Percentiles rank a stretch among this genome's conserved stretches.
phyloP scores from a whole-genome alignment of 2,329 filamentous ascomycete species.

The Aspergillus brunneoviolaceus region DNA sequence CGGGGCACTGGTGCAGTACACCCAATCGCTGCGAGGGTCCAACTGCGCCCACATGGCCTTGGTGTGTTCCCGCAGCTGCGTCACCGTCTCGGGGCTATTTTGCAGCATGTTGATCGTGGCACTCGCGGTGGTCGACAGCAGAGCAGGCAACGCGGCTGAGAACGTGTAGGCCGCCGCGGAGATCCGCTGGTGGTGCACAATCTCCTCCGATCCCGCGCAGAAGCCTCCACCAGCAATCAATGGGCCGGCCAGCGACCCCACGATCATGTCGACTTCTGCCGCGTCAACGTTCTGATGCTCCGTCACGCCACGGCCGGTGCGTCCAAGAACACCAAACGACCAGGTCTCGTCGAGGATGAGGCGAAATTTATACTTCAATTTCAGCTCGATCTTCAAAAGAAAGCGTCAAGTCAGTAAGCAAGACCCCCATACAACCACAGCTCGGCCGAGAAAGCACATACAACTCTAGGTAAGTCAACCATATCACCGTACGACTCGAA shows the following conservation, averaged over 20 bases:
- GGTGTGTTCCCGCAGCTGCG: conserved; percentile 80
- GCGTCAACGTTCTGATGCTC: conserved; percentile 97
- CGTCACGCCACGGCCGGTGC: conserved; percentile 86
- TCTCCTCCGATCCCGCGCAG: conserved; percentile 86
- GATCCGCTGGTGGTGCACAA: conserved; percentile 94
- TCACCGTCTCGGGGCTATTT: conserved; percentile 78
- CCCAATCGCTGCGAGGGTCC: conserved; percentile 91
- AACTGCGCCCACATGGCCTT: conserved; percentile 81
- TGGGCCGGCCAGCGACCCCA: conserved; percentile 86
- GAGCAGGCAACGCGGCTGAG: conserved; percentile 88
- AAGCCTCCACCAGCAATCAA: conserved; percentile 93
- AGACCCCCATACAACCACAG: conserved; percentile 1
- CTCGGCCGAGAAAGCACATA: conserved; percentile 42
- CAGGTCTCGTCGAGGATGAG: conserved; percentile 96
- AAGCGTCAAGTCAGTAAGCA: conserved; percentile 3
- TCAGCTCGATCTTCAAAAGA: conserved; percentile 70
- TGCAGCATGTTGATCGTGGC: conserved; percentile 86
- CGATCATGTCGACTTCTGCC: conserved; percentile 92
- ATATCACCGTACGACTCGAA: conserved; percentile 90
- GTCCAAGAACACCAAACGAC: conserved; percentile 92
- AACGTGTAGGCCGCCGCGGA: conserved; percentile 91
- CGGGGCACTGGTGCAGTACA: conserved; percentile 72
- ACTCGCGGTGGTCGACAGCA: conserved; percentile 92
- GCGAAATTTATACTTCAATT: conserved; percentile 96
- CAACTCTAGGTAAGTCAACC: conserved; percentile 79